Evolutionary conservation across 371 early-diverging fungal genomes (phyloP), one percentile per base, ranked within the genome.

Genomic region (Catenaria anguillulae): DNA sequence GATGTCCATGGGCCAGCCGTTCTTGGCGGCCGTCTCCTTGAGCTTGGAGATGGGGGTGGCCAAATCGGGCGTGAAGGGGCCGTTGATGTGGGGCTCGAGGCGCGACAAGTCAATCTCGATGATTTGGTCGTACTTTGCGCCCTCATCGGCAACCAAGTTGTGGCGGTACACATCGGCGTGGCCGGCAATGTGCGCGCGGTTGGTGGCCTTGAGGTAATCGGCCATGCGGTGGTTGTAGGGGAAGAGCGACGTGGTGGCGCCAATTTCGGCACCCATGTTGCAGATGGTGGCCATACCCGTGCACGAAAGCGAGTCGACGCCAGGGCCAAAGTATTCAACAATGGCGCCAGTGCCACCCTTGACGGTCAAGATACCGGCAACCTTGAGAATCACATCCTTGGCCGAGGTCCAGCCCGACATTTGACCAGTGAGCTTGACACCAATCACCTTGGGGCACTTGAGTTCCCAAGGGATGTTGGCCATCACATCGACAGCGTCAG

Each of bases 401-500:
- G 97, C 86, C 23, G 91, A 81, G 40, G 91, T 83, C 97, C 97
- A 97, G 63, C 88, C 92, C 62, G 75, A 76, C 62, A 97, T 71
- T 69, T 84, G 77, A n/a, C 97, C 97, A 5, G 84, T 82, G 43
- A 97, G 73, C 65, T 85, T 80, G 65, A 97, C 86, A 67, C 95
- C 93, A 62, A 95, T 81, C 35, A 89, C 83, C 70, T 90, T 86
- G 62, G 95, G 97, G 67, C 79, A 83, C 81, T 93, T 92, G 68
- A 97, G 83, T 75, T 97, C 95, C 95, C 97, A 97, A 24, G 95
- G 94, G 66, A 94, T 85, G 60, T 83, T 84, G n/a, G 92, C 90
- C 93, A 97, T 93, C 61, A 87, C 97, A 73, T 97, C 97, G 23
- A 94, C 97, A 5, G 97, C 97, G 72, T 97, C 97, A 37, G 93